Base-by-base conservation (phyloP, 352 stramenopile species). In the Globisporangium uncinulatum region DNA sequence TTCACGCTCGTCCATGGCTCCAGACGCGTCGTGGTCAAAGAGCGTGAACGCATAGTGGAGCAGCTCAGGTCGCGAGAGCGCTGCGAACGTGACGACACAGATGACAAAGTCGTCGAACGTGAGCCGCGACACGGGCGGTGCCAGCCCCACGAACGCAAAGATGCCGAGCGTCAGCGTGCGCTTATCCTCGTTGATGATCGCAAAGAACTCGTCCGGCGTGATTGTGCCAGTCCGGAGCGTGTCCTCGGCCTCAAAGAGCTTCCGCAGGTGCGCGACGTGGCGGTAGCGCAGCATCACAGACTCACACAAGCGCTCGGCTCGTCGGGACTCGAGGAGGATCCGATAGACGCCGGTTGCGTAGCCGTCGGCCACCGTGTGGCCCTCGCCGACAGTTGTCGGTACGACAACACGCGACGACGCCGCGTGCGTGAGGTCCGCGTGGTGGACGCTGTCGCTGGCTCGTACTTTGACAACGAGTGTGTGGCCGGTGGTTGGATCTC, bases 1-100 rank as follows among this genome's bases (percentile, higher is more conserved):
- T 46, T 89, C 79, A 11, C 56, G 69, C 45, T 61, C 66, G 55
- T 87, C 75, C 74, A 89, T 85, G 37, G 74, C 70, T 5, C 79
- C 79, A 4, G 79, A 89, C 10, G 72, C 68, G 53, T 89, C 77
- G 8, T 74, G 64, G 52, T 89, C 79, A 47, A 87, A 89, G 19
- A 87, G 63, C 10, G 62, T 72, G 62, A 89, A 89, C n/a, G 74
- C 77, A 46, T 83, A 89, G 37, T 83, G 65, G 5, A 87, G 51
- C 8, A 89, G 48, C 42, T 89, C 79, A 8, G 61, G 69, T 1
- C 71, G 78, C 9, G 77, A 76, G 29, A 79, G 67, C 19, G 69
- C 59, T 0, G 79, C 66, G 20, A 89, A 67, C 1, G 75, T 86
- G 4, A 68, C 71, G 43, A 83, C 62, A 42, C 73, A 87, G 7